Evolutionary conservation across 2,329 filamentous ascomycete genomes (phyloP).

Genomic region (Calonectria hongkongensis): DNA sequence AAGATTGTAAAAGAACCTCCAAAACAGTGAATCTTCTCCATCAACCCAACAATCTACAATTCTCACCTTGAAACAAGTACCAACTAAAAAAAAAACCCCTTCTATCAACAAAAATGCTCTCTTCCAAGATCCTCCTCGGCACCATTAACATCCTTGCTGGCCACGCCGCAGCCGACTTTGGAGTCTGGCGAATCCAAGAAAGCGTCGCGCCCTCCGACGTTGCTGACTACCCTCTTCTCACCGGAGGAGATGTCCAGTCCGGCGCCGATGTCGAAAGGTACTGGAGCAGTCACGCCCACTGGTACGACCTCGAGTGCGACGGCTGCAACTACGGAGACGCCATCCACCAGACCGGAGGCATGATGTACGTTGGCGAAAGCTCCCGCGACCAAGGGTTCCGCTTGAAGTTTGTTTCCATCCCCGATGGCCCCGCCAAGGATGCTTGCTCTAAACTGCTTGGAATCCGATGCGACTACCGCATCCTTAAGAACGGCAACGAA

Average conservation of each 20-base stretch:
- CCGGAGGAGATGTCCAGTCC: not conserved
- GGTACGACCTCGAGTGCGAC: conserved; percentile 23
- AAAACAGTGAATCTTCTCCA: not conserved
- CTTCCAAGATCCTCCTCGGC: not conserved
- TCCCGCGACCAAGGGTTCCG: conserved; percentile 20
- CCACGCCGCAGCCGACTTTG: conserved; percentile 17
- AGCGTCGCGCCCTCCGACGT: not conserved
- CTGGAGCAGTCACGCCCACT: conserved; percentile 2
- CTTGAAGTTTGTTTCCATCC: conserved; percentile 19
- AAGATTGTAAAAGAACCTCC: not conserved
- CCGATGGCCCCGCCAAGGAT: conserved; percentile 5
- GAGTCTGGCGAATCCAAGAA: conserved; percentile 26
- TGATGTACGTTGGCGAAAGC: conserved; percentile 22
- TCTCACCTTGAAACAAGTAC: no score
- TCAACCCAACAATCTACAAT: not conserved
- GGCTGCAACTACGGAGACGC: conserved; percentile 16
- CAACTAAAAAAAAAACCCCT: not conserved
- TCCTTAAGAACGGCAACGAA: conserved; percentile 10
- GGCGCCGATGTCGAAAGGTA: conserved; percentile 8
- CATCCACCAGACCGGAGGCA: conserved; percentile 23
- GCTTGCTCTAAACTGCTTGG: conserved; percentile 13
- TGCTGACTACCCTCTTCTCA: not conserved
- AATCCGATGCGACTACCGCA: conserved; percentile 18
- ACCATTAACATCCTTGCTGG: conserved; percentile 10
- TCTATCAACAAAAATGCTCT: not conserved